Percentiles rank a stretch among this genome's conserved stretches.
Evolutionary conservation across 2,329 filamentous ascomycete species (phyloP).

Genomic region (Chaetomium sp.): DNA sequence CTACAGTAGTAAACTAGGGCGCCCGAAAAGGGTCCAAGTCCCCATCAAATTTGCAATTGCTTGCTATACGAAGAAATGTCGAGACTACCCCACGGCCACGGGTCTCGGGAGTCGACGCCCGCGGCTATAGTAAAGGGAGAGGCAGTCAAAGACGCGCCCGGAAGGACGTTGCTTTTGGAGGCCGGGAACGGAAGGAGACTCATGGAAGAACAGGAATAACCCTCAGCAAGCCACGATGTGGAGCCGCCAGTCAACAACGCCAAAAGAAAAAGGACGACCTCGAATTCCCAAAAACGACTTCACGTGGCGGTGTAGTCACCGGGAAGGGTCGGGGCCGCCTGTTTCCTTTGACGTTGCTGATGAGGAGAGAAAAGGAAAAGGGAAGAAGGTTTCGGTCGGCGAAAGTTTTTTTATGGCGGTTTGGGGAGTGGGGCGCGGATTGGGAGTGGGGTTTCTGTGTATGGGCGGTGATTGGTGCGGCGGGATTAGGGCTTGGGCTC

Average conservation of each 20-base stretch:
- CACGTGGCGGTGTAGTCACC: not conserved
- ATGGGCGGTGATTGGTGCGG: not conserved
- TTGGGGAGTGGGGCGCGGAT: not conserved
- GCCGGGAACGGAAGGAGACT: conserved; percentile 4
- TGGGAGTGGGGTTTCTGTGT: not conserved
- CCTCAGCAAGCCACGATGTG: conserved; percentile 1
- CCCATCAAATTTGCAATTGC: too few relatives aligned
- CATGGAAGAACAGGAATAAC: not conserved
- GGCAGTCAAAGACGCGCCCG: not conserved
- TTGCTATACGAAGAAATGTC: not conserved
- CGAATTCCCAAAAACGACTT: not conserved
- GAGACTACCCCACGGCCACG: conserved; percentile 2
- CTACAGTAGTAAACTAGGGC: not conserved
- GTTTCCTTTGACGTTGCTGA: not conserved
- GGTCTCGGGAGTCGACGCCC: not conserved
- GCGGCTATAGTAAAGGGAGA: not conserved
- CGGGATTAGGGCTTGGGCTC: not conserved
- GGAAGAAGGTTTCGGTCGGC: not conserved
- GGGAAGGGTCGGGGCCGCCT: not conserved
- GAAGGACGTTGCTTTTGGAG: not conserved
- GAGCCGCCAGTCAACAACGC: not conserved
- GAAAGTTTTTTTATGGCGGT: not conserved
- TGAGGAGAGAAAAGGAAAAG: not conserved
- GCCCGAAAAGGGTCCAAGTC: not conserved
- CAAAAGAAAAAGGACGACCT: not conserved